Percentiles rank a stretch among this genome's conserved stretches.
Conservation (phyloP, 2,329 filamentous ascomycete genomes). For the Coniella vitis region DNA sequence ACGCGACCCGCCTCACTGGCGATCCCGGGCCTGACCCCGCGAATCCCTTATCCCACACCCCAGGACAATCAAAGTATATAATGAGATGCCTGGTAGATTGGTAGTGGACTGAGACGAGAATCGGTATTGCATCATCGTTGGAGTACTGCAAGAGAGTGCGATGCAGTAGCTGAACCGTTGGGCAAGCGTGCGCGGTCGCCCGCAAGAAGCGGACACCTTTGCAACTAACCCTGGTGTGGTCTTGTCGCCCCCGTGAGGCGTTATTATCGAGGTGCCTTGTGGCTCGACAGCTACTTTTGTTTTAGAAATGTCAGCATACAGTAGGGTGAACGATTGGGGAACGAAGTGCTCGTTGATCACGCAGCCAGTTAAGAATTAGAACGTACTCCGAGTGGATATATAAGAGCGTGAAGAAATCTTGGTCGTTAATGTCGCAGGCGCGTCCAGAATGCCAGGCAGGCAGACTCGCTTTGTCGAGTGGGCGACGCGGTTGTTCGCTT, state of each 20-base stretch:
- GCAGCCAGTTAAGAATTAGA: too few species aligned
- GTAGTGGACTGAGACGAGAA: slow-evolving; percentile 7
- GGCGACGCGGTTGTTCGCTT: too few species aligned
- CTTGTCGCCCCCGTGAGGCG: neutral
- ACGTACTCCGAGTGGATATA: too few species aligned
- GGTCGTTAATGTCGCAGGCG: too few species aligned
- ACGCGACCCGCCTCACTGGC: slow-evolving; percentile 2
- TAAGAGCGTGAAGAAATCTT: too few species aligned
- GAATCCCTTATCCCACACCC: slow-evolving; percentile 7
- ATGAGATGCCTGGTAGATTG: slow-evolving; percentile 3
- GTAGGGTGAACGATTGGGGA: too few species aligned
- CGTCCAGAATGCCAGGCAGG: too few species aligned
- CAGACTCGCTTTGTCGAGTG: too few species aligned
- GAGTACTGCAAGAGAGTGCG: slow-evolving; percentile 5
- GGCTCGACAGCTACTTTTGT: too few species aligned
- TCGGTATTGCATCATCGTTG: neutral
- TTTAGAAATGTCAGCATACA: too few species aligned
- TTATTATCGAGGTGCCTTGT: slow-evolving; percentile 10
- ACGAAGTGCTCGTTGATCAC: too few species aligned
- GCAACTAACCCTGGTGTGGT: slow-evolving; percentile 5
- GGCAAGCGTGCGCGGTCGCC: slow-evolving; percentile 9
- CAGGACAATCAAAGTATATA: neutral
- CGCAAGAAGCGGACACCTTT: slow-evolving; percentile 9
- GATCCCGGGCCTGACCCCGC: slow-evolving; percentile 8
- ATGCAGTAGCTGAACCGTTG: slow-evolving; percentile 7